Evolutionary conservation across 2,329 filamentous ascomycete species (phyloP).

Genomic region (Myriosclerotinia curreyana): DNA sequence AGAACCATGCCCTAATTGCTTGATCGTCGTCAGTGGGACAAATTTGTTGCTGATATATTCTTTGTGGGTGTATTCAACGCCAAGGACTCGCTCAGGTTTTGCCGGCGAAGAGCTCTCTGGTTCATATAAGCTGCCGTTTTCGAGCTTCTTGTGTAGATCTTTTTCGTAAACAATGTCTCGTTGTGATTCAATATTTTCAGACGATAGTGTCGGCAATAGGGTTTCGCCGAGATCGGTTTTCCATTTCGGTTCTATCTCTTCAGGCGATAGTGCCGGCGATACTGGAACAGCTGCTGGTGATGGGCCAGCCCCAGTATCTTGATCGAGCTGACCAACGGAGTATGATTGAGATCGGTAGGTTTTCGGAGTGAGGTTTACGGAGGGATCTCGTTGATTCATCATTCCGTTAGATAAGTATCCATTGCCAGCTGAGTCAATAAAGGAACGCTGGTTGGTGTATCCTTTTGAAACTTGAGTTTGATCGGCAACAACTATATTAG

Average conservation of each 20-base stretch:
- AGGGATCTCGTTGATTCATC: slow-evolving; percentile 49
- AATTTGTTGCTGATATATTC: slow-evolving; percentile 23
- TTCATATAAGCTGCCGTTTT: too few species aligned
- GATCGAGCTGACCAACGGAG: slow-evolving; percentile 85
- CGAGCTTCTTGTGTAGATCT: too few species aligned
- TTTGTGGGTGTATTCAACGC: slow-evolving; percentile 19
- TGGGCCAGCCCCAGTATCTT: slow-evolving; percentile 48
- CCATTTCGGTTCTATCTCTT: too few species aligned
- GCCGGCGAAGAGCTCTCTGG: neutral
- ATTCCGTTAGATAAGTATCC: slow-evolving; percentile 50
- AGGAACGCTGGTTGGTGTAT: too few species aligned
- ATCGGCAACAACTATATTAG: neutral
- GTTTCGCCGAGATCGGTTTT: too few species aligned
- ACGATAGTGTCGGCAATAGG: too few species aligned
- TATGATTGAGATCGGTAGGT: slow-evolving; percentile 95
- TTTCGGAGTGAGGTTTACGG: slow-evolving; percentile 69
- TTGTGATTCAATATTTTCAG: too few species aligned
- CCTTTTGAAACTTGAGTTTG: neutral
- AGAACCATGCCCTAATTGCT: slow-evolving; percentile 27
- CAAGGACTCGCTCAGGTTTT: neutral
- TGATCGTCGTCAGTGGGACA: slow-evolving; percentile 23
- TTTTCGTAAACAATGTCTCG: too few species aligned
- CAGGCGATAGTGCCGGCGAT: too few species aligned
- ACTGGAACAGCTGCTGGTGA: slow-evolving; percentile 28
- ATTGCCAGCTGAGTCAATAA: slow-evolving; percentile 38